phyloP scores from a whole-genome alignment of 2,329 filamentous ascomycete species.

The Karstenula rhodostoma region DNA sequence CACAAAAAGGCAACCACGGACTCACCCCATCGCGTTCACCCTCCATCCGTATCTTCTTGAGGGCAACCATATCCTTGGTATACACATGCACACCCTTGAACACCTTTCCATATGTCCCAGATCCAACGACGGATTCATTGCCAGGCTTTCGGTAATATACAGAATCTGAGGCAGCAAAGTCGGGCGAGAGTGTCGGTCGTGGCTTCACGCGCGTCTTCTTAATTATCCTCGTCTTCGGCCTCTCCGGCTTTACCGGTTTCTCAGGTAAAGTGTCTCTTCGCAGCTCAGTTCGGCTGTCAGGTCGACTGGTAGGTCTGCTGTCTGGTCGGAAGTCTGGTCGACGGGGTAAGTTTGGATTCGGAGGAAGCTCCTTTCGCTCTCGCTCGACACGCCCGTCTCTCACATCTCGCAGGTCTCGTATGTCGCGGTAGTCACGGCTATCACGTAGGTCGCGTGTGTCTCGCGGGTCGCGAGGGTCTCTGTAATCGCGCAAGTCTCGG shows the following conservation, averaged over 20 bases:
- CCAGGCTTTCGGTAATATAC: slow-evolving; percentile 95
- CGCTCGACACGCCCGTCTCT: slow-evolving; percentile 35
- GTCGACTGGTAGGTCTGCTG: slow-evolving; percentile 42
- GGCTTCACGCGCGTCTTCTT: slow-evolving; percentile 75
- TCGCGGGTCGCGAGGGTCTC: slow-evolving; percentile 25
- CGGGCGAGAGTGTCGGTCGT: slow-evolving; percentile 73
- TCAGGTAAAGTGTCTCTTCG: slow-evolving; percentile 50
- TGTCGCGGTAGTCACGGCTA: slow-evolving; percentile 28
- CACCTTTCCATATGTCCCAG: slow-evolving; percentile 94
- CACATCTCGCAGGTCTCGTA: slow-evolving; percentile 28
- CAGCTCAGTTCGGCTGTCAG: slow-evolving; percentile 50
- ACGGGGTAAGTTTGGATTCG: slow-evolving; percentile 27
- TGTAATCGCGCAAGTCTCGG: slow-evolving; percentile 24
- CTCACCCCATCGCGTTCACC: slow-evolving; percentile 80
- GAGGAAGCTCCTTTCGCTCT: slow-evolving; percentile 40
- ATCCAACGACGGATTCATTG: slow-evolving; percentile 96
- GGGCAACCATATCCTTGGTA: slow-evolving; percentile 80
- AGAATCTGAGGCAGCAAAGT: slow-evolving; percentile 81
- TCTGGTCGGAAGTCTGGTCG: slow-evolving; percentile 37
- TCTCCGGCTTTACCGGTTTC: slow-evolving; percentile 36
- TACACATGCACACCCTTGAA: slow-evolving; percentile 96
- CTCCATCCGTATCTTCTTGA: slow-evolving; percentile 94
- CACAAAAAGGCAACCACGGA: slow-evolving; percentile 15
- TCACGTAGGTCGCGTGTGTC: slow-evolving; percentile 28
- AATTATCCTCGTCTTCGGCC: slow-evolving; percentile 62